These are phyloP conservation scores for Mitragyna speciosa DNA, from an alignment of 257 asterid genomes.

Conservation along the genomic window DNA sequence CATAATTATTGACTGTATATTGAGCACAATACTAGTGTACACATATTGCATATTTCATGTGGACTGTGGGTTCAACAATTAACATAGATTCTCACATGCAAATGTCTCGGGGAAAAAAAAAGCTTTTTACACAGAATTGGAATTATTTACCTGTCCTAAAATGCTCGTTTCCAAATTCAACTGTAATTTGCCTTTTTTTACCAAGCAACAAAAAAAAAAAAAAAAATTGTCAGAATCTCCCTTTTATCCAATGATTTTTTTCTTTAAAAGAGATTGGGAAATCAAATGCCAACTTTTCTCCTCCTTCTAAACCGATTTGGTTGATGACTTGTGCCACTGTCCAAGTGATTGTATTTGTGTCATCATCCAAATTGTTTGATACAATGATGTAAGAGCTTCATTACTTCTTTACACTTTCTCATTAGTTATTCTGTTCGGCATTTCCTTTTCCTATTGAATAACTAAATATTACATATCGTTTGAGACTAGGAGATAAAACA, in stretches of 20 bases:
- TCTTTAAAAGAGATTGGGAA: background rate
- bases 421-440: background rate
- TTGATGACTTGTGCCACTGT: conserved; percentile 35
- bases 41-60: background rate
- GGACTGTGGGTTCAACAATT: conserved; percentile 13
- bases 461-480: too few relatives aligned
- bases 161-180: background rate
- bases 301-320: background rate
- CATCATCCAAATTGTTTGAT: conserved; percentile 20
- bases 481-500: too few relatives aligned
- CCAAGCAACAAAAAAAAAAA: too few relatives aligned
- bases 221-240: background rate
- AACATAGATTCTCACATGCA: conserved; percentile 18
- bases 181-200: background rate
- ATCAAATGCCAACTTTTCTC: background rate
- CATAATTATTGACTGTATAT: background rate
- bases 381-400: background rate
- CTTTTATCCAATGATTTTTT: background rate
- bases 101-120: background rate
- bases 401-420: too few relatives aligned
- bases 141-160: background rate
- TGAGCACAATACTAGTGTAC: background rate
- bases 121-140: background rate
- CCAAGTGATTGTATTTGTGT: conserved; percentile 6
- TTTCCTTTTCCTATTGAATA: background rate